phyloP scores from a whole-genome alignment of 179 eudicot species.

The Nepenthes alata region DNA sequence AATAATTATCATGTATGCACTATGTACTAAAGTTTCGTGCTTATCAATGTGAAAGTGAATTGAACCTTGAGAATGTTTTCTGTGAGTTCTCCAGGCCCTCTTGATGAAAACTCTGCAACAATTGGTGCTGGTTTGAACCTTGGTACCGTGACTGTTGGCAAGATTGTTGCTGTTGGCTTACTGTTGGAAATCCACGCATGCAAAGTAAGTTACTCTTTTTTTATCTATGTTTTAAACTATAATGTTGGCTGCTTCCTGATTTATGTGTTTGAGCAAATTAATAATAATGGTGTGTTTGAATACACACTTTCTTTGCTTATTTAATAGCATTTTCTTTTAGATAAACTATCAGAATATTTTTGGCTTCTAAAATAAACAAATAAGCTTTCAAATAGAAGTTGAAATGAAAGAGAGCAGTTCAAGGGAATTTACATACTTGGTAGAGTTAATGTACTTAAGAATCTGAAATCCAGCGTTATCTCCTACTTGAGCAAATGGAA shows the following conservation, averaged over 20 bases:
- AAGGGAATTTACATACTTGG: constrained; percentile 16
- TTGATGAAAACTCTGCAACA: constrained; percentile 39
- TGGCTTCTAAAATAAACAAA: not conserved
- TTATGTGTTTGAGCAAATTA: not conserved
- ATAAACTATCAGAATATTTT: too few species aligned
- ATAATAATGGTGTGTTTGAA: not conserved
- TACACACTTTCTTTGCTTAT: not conserved
- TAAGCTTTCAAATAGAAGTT: not conserved
- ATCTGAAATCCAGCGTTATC: constrained; percentile 27
- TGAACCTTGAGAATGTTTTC: constrained; percentile 36
- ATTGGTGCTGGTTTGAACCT: constrained; percentile 27
- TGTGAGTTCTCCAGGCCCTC: constrained; percentile 35
- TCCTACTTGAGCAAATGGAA: constrained; percentile 27
- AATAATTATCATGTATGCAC: not conserved
- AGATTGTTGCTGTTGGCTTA: constrained; percentile 31
- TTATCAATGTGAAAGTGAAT: not conserved
- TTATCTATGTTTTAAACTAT: not conserved
- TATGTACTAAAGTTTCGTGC: too few species aligned
- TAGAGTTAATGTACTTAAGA: constrained; percentile 30
- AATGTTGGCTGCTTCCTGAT: not conserved
- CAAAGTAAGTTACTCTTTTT: not conserved
- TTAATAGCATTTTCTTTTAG: not conserved
- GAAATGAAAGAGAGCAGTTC: not conserved
- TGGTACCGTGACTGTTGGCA: constrained; percentile 20
- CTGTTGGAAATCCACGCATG: constrained; percentile 10